Percentiles rank a stretch among this genome's conserved stretches.
Evolutionary conservation across 2,329 filamentous ascomycete species (phyloP).

Genomic region (Septoria linicola): DNA sequence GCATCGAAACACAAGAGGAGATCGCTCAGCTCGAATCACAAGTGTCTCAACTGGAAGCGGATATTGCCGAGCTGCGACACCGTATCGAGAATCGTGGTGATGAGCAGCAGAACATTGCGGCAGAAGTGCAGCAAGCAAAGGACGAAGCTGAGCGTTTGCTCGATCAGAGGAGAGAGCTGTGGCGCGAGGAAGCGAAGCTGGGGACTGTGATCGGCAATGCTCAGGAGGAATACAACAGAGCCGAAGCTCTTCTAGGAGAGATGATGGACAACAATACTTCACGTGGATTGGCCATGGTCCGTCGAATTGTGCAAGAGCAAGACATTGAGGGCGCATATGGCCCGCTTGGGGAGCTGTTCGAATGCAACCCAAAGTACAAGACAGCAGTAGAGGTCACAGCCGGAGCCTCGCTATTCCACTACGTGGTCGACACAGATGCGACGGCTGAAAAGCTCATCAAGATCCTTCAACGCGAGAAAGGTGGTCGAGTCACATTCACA

Average conservation of each 20-base stretch:
- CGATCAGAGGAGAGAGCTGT: constrained; percentile 83
- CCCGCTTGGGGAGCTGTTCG: constrained; percentile 87
- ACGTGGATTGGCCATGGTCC: constrained; percentile 80
- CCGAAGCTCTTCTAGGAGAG: constrained; percentile 74
- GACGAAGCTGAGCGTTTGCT: constrained; percentile 75
- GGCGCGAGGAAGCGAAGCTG: constrained; percentile 85
- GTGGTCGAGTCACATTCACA: constrained; percentile 91
- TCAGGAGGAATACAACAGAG: constrained; percentile 71
- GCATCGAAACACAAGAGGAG: constrained; percentile 80
- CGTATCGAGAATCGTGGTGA: constrained; percentile 77
- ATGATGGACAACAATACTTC: constrained; percentile 89
- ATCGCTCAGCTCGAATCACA: constrained; percentile 68
- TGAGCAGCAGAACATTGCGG: constrained; percentile 68
- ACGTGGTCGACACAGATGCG: constrained; percentile 87
- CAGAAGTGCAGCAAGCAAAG: constrained; percentile 73
- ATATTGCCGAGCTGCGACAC: constrained; percentile 68
- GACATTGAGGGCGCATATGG: constrained; percentile 86
- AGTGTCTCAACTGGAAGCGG: constrained; percentile 69
- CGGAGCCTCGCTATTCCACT: constrained; percentile 90
- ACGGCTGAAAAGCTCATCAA: constrained; percentile 82
- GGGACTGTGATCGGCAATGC: constrained; percentile 74
- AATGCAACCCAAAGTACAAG: constrained; percentile 37
- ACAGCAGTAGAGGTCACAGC: constrained; percentile 57
- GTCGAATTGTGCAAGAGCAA: constrained; percentile 74
- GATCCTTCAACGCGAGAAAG: constrained; percentile 72